A percentile compares a stretch with the other conserved stretches of the same genome.
Conservation (phyloP, 345 rosid genomes). For the Theobroma cacao region DNA sequence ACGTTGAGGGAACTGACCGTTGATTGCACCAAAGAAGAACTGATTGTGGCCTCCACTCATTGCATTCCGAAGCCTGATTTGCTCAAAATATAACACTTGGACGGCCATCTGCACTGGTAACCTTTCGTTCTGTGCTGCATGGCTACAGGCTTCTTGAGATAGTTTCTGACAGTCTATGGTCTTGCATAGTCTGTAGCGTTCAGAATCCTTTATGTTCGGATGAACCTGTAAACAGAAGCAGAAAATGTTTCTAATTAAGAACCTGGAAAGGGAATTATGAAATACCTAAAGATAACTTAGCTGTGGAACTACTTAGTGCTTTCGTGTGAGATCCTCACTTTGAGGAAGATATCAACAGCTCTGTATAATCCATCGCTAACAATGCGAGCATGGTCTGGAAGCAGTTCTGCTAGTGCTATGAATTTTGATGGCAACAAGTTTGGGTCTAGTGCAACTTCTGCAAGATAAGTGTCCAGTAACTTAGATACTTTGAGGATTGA, state of each 20-base stretch:
- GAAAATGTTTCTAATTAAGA: background rate
- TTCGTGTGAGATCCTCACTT: constrained; percentile 39
- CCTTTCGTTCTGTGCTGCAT: constrained; percentile 95
- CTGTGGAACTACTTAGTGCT: background rate
- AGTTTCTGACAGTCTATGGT: constrained; percentile 92
- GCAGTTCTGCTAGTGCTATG: constrained; percentile 75
- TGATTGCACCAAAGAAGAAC: constrained; percentile 59
- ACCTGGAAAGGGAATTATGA: background rate
- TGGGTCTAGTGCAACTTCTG: constrained; percentile 90
- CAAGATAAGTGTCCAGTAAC: constrained; percentile 73
- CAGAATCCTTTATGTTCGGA: constrained; percentile 84
- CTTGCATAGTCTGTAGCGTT: constrained; percentile 85
- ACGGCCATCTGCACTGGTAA: constrained; percentile 96
- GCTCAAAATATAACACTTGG: constrained; percentile 89
- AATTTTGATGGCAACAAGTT: constrained; percentile 75
- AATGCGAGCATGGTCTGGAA: constrained; percentile 92
- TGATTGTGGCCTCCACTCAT: constrained; percentile 87
- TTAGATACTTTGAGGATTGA: constrained; percentile 94
- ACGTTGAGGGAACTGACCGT: constrained; percentile 78
- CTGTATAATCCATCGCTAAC: constrained; percentile 89
- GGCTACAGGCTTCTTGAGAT: constrained; percentile 99
- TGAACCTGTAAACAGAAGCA: constrained; percentile 57
- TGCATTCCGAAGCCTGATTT: constrained; percentile 88
- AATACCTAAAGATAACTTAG: background rate
- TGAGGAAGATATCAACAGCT: constrained; percentile 90